A percentile compares a stretch with the other conserved stretches of the same genome.
Conservation (phyloP, 352 stramenopile species). For the Blastocystis sp. region DNA sequence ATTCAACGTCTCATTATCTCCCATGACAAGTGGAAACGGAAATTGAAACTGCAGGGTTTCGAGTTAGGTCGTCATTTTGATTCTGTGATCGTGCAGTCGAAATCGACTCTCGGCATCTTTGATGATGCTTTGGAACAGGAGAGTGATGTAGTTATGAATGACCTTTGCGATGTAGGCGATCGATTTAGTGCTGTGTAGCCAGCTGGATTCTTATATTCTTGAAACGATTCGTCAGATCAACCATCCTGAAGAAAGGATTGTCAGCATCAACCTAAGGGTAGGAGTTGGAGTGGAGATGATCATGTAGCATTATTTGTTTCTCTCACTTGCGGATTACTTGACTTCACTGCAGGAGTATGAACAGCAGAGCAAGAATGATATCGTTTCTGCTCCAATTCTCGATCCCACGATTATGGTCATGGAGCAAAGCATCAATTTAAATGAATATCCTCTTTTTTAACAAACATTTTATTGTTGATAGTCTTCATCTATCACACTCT, state of each 20-base stretch:
- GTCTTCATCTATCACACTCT: constrained; percentile 27
- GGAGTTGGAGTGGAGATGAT: neutral
- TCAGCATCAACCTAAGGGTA: neutral
- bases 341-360: neutral
- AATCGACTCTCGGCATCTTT: neutral
- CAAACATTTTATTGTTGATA: neutral
- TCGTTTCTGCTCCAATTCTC: neutral
- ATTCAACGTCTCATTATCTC: neutral
- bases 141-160: neutral
- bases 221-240: neutral
- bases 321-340: neutral
- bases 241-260: neutral
- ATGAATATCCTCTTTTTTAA: neutral
- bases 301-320: neutral
- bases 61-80: neutral
- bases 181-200: neutral
- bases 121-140: neutral
- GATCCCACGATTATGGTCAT: neutral
- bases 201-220: neutral
- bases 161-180: neutral
- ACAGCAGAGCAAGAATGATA: neutral
- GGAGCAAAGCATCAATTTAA: neutral
- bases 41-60: neutral
- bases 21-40: constrained; percentile 43
- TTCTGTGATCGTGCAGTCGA: neutral